Percentiles rank a stretch among this genome's conserved stretches.
Evolutionary conservation across 169 alveolate genomes (phyloP).

Genomic region (Toxoplasma gondii): DNA sequence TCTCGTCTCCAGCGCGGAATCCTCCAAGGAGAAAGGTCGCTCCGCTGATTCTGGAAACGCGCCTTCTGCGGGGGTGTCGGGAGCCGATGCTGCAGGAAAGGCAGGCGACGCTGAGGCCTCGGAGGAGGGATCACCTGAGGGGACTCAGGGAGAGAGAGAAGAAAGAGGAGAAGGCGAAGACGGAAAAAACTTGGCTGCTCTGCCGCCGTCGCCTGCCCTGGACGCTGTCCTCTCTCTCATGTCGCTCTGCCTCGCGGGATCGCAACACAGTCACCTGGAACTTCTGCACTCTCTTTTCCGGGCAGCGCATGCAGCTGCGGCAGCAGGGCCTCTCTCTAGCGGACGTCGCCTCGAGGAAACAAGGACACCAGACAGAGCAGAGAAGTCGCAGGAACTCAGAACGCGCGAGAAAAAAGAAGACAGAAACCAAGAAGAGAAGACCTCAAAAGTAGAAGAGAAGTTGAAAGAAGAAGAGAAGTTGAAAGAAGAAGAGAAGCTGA

Average conservation of each 20-base stretch:
- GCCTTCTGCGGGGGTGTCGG: too few species aligned
- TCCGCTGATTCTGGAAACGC: too few species aligned
- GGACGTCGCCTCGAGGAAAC: background rate
- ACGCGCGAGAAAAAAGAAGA: background rate
- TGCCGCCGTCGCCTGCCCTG: conserved; percentile 35
- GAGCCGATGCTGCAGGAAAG: too few species aligned
- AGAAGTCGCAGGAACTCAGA: background rate
- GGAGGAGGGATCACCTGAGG: too few species aligned
- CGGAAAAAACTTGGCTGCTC: too few species aligned
- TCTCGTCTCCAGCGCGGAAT: too few species aligned
- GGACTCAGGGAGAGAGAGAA: too few species aligned
- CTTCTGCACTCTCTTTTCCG: conserved; percentile 19
- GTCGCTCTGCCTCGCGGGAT: conserved; percentile 11
- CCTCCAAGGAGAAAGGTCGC: too few species aligned
- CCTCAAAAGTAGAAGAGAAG: background rate
- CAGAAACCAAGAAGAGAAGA: background rate
- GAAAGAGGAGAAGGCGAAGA: too few species aligned
- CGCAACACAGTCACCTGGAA: conserved; percentile 6
- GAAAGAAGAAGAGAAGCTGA: background rate
- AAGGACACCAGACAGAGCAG: background rate
- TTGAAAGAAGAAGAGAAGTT: background rate
- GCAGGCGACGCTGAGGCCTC: too few species aligned
- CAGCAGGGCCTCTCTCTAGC: background rate
- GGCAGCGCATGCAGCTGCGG: conserved; percentile 46
- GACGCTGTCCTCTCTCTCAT: background rate